Base-by-base conservation (phyloP, 495 filamentous ascomycete species). In the Glutinoglossum americanum region DNA sequence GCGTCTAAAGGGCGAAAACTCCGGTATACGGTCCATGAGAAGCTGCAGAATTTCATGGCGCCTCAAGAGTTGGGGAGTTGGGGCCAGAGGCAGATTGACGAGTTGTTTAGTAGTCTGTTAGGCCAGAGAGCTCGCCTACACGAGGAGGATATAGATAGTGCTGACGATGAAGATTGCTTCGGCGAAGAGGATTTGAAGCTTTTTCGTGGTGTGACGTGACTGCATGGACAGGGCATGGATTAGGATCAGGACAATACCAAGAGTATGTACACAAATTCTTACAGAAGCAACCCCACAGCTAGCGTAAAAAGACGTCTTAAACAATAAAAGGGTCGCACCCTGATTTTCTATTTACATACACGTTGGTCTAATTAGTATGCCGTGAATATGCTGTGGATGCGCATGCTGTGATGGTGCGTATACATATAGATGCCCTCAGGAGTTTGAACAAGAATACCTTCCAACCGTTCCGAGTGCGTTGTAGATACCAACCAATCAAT, bases 41-140 rank as follows among this genome's bases (percentile, higher is more conserved):
- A 95, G 69, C 68, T 98, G 60, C 85, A 92, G 72, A 96, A 96
- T 71, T 97, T 97, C 66, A 95, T 96, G 89, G 89, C 88, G 30
- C 84, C 90, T 0, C 85, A 94, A 66, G 85, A 94, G 65, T 71
- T 84, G 30, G 76, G 81, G 2, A 66, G 61, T 13, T 95, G 89
- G 89, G 83, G 85, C 54, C 74, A 79, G 55, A 74, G 78, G 55
- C 85, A 87, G 41, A 79, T 87, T 55, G 85, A 87, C 64, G 79
- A 94, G 63, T 81, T 98, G 64, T 96, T 98, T 71, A 82, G 82
- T 32, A 84, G 87, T 33, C 69, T 98, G 65, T 80, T 98, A 57
- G 93, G 92, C 17, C 80, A 83, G 64, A 87, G 81, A 66, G 72
- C 86, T 60, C 72, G 74, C 58, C 69, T 95, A 55, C 77, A 77